Conservation (phyloP, 768 basidiomycete species). For the Mycena chlorophos region DNA sequence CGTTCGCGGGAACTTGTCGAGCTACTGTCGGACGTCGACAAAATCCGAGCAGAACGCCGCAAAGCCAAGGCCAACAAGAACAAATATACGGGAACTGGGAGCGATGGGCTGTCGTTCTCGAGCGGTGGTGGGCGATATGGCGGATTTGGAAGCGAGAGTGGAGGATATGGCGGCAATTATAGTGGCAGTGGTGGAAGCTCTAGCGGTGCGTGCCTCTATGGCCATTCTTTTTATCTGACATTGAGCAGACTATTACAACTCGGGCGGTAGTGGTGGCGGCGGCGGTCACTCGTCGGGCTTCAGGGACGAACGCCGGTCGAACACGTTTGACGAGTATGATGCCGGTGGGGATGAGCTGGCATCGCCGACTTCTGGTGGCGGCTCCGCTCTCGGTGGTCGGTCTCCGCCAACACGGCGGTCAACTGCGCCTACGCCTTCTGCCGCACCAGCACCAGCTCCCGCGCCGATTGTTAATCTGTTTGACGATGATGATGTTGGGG, state of each 20-base stretch:
- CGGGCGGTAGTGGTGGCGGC: conserved; percentile 38
- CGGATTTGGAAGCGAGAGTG: conserved; percentile 43
- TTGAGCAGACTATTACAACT: conserved; percentile 27
- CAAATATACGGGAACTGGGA: conserved; percentile 89
- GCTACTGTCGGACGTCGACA: conserved; percentile 86
- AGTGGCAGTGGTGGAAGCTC: conserved; percentile 43
- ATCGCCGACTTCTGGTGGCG: conserved; percentile 30
- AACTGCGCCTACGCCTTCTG: conserved; percentile 33
- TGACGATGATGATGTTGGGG: conserved; percentile 61
- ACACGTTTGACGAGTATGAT: conserved; percentile 90
- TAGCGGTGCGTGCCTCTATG: conserved; percentile 29
- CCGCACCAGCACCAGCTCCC: conserved; percentile 42
- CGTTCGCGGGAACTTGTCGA: conserved; percentile 92
- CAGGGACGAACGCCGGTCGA: conserved; percentile 55
- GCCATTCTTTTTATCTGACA: not conserved
- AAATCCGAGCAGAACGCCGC: conserved; percentile 82
- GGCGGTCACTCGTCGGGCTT: conserved; percentile 51
- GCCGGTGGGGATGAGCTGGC: conserved; percentile 86
- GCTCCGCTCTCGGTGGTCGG: conserved; percentile 39
- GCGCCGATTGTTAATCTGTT: conserved; percentile 67
- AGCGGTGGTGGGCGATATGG: conserved; percentile 50
- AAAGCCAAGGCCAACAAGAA: conserved; percentile 89
- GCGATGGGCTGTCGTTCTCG: conserved; percentile 64
- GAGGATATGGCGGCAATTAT: conserved; percentile 43
- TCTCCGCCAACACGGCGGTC: conserved; percentile 36